Percentiles rank a stretch among this genome's conserved stretches.
Evolutionary conservation across 2,329 filamentous ascomycete genomes (phyloP).

Genomic region (Aspergillus felis): DNA sequence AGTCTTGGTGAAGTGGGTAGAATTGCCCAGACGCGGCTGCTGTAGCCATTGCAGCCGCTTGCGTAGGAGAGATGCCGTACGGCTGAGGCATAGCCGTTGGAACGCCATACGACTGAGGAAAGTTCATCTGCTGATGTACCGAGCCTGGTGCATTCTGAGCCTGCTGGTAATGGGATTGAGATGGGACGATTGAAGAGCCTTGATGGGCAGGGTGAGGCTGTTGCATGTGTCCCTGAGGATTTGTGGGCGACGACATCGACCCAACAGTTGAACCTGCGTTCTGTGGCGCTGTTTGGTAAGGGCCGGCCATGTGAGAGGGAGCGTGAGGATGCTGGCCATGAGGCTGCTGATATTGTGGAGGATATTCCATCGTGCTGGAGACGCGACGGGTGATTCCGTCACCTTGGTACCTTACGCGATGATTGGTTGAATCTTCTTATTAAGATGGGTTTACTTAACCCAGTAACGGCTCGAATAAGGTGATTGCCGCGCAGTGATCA

Average conservation of each 20-base stretch:
- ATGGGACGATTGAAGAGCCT: conserved; percentile 74
- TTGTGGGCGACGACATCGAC: conserved; percentile 69
- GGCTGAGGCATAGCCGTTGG: conserved; percentile 66
- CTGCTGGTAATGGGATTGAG: conserved; percentile 67
- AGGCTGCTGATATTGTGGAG: conserved; percentile 66
- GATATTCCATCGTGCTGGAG: conserved; percentile 65
- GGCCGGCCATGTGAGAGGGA: conserved; percentile 53
- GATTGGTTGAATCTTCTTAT: conserved; percentile 14
- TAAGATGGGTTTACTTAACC: conserved; percentile 14
- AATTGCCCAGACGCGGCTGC: conserved; percentile 85
- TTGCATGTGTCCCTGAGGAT: conserved; percentile 63
- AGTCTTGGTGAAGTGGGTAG: conserved; percentile 69
- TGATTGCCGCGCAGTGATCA: conserved; percentile 14
- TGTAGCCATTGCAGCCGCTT: conserved; percentile 90
- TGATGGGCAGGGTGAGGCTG: conserved; percentile 58
- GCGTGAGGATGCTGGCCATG: conserved; percentile 60
- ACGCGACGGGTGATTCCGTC: conserved; percentile 23
- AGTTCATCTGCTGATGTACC: conserved; percentile 70
- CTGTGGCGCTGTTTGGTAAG: conserved; percentile 60
- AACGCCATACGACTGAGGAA: conserved; percentile 73
- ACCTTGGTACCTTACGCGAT: conserved; percentile 20
- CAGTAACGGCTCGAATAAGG: conserved; percentile 18
- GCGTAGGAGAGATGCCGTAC: conserved; percentile 76
- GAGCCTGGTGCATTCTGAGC: conserved; percentile 58
- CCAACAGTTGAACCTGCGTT: conserved; percentile 43